Evolutionary conservation across 2,329 filamentous ascomycete genomes (phyloP).

Genomic region (Aspergillus sp.): DNA sequence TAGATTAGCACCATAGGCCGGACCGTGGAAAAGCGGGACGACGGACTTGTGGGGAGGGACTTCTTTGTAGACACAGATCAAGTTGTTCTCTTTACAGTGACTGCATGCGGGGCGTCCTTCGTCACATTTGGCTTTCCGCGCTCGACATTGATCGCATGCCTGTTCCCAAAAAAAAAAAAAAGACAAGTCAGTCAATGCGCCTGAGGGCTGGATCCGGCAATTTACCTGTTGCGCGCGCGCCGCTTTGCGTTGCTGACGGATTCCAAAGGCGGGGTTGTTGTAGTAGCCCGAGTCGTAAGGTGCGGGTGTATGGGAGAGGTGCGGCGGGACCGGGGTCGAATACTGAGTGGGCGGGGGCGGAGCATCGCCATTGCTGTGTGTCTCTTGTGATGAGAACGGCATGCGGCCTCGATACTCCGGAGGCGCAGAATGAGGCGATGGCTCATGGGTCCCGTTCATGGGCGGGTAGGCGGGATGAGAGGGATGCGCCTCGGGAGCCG

Average conservation of each 20-base stretch:
- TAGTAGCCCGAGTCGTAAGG: slow-evolving; percentile 33
- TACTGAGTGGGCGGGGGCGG: slow-evolving; percentile 31
- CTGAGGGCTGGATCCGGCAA: background rate
- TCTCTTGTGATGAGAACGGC: slow-evolving; percentile 29
- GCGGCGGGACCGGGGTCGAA: slow-evolving; percentile 22
- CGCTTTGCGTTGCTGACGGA: slow-evolving; percentile 35
- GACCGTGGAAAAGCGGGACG: background rate
- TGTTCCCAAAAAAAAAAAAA: slow-evolving; percentile 34
- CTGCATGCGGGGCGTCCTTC: slow-evolving; percentile 80
- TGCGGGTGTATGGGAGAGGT: slow-evolving; percentile 26
- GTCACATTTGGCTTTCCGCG: slow-evolving; percentile 87
- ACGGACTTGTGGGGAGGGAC: slow-evolving; percentile 85
- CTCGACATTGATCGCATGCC: slow-evolving; percentile 88
- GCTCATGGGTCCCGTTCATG: slow-evolving; percentile 35
- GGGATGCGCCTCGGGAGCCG: slow-evolving; percentile 25
- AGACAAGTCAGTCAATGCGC: slow-evolving; percentile 6
- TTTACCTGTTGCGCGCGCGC: slow-evolving; percentile 40
- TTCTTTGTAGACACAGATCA: slow-evolving; percentile 84
- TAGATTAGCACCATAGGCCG: slow-evolving; percentile 3
- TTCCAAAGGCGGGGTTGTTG: slow-evolving; percentile 27
- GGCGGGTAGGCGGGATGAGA: slow-evolving; percentile 26
- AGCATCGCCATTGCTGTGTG: slow-evolving; percentile 28
- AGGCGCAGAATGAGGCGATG: slow-evolving; percentile 29
- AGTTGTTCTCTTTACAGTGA: slow-evolving; percentile 79
- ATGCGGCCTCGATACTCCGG: slow-evolving; percentile 34